Conservation (phyloP, 805 yeast species). For the Schizosaccharomyces lindneri region DNA sequence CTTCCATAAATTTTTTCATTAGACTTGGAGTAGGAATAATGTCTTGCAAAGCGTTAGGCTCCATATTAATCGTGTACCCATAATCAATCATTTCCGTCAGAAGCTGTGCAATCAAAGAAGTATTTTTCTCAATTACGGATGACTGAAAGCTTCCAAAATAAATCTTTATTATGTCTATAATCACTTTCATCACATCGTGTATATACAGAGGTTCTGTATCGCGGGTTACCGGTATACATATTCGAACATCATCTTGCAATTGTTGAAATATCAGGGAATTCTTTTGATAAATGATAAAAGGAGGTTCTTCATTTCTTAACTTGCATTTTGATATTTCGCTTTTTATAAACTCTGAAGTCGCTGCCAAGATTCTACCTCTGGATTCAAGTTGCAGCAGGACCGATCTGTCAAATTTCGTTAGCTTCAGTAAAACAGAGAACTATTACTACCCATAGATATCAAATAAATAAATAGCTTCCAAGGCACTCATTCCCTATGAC, state of each 20-base stretch:
- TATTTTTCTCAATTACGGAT: constrained; percentile 38
- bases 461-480: not conserved
- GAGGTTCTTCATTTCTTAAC: not conserved
- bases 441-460: not conserved
- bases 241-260: not conserved
- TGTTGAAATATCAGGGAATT: not conserved
- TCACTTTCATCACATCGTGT: not conserved
- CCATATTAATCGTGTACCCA: constrained; percentile 49
- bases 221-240: not conserved
- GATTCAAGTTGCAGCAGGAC: not conserved
- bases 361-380: not conserved
- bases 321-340: not conserved
- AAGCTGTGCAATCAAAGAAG: constrained; percentile 43
- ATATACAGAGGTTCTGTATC: not conserved
- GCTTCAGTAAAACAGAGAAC: not conserved
- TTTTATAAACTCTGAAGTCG: not conserved
- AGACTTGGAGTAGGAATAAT: constrained; percentile 41
- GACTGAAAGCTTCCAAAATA: constrained; percentile 29
- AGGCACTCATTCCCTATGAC: not conserved
- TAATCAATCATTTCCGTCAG: constrained; percentile 58
- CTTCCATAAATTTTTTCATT: constrained; percentile 25
- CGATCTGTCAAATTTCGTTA: not conserved
- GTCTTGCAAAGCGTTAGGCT: constrained; percentile 43
- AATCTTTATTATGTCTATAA: not conserved
- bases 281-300: not conserved